These are phyloP conservation scores for Daldinia grandis DNA, from an alignment of 495 filamentous ascomycete species.

Conservation along the genomic window DNA sequence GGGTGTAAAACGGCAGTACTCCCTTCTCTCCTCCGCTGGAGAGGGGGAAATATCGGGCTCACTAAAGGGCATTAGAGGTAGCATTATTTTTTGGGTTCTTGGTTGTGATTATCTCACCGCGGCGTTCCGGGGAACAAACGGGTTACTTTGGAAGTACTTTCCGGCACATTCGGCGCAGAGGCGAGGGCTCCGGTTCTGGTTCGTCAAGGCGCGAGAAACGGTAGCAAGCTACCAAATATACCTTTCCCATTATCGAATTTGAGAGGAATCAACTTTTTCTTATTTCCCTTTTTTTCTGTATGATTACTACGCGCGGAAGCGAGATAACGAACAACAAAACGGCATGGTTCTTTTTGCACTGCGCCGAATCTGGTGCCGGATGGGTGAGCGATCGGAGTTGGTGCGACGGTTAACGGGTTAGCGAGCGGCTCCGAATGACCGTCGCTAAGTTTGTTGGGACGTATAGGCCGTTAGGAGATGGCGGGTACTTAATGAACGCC, in stretches of 20 bases:
- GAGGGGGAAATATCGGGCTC: constrained; percentile 18
- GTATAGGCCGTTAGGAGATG: constrained; percentile 11
- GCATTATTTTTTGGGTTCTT: constrained; percentile 31
- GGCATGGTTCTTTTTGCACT: background rate
- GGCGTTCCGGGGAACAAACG: constrained; percentile 36
- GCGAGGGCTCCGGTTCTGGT: constrained; percentile 11
- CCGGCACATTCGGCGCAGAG: constrained; percentile 33
- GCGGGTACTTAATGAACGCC: constrained; percentile 14
- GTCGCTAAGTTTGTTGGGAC: background rate
- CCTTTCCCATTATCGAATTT: constrained; percentile 13
- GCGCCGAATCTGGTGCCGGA: constrained; percentile 4
- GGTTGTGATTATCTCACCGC: constrained; percentile 21
- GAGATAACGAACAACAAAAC: constrained; percentile 6
- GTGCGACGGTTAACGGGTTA: background rate
- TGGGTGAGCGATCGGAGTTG: background rate
- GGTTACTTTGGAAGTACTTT: constrained; percentile 25
- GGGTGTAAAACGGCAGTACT: constrained; percentile 31
- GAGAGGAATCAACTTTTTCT: constrained; percentile 3
- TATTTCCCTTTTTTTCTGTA: constrained; percentile 17
- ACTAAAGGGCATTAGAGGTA: constrained; percentile 37
- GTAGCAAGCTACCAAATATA: constrained; percentile 35
- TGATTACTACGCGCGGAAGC: constrained; percentile 32
- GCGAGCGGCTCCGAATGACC: constrained; percentile 9
- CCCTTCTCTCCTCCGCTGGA: background rate
- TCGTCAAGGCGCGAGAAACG: constrained; percentile 10